Base-by-base conservation (phyloP, 1,139 yeast genomes). In the Candida neerlandica region DNA sequence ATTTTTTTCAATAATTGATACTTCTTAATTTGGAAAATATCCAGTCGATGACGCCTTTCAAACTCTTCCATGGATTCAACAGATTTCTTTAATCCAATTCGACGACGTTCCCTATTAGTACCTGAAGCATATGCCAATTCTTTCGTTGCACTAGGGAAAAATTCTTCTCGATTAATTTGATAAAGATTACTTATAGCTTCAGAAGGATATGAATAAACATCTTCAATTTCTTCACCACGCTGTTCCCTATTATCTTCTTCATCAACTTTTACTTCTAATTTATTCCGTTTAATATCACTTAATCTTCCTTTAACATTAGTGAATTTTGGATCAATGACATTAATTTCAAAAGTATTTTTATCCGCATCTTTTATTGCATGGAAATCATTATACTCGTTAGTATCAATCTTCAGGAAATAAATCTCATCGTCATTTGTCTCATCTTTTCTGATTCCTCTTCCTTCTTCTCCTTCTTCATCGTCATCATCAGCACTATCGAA, bases 51-150 rank as follows among this genome's bases (percentile, higher is more conserved):
- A 3, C 53, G 47, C 11, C 56, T 54, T 37, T 54, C 53, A 49
- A 47, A 55, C 9, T 50, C 46, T 34, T 60, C 61, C 3, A 72
- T 47, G 12, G 62, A 58, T 4, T 54, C 50, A 2, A 61, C 41
- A 12, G 64, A 54, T 26, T 55, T 55, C 2, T 46, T 39, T 18
- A 71, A 58, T 18, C 56, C 66, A 2, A 51, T 53, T 47, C 71
- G 56, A 47, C 74, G 60, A 30, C 54, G 60, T 43, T 67, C 71
- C 46, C 60, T 62, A 45, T 61, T 58, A 18, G 53, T 55, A 4
- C 73, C 73, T 45, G 57, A 64, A 3, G 66, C 63, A 30, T 60
- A 53, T 1, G 58, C 51, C 3, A 68, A 51, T 39, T 70, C 73
- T 50, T 57, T 61, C 10, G 43, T 35, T 3, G 57, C 47, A 43